These are phyloP conservation scores for Lignosus rhinocerotis DNA, from an alignment of 1,284 basidiomycete genomes.

Conservation along the genomic window DNA sequence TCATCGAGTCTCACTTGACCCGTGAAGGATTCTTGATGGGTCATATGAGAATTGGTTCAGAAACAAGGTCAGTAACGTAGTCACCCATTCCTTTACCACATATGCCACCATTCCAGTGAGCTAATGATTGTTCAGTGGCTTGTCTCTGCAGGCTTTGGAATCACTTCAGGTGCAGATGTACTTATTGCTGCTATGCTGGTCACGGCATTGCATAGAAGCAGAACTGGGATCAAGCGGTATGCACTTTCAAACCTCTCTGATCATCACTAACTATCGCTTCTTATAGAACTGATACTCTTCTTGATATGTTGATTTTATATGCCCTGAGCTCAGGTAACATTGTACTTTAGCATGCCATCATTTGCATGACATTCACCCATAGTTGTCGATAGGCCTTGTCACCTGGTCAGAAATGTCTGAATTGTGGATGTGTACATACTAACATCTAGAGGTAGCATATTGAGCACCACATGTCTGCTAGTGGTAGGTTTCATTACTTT, in stretches of 20 bases:
- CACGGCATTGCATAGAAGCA: not conserved
- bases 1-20: not conserved
- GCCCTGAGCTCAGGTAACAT: not conserved
- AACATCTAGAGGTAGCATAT: not conserved
- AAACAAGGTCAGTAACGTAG: not conserved
- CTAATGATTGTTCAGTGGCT: not conserved
- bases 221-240: not conserved
- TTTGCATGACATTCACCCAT: not conserved
- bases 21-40: not conserved
- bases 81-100: too few relatives aligned
- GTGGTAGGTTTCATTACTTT: not conserved
- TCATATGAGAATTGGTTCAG: not conserved
- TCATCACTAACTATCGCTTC: not conserved
- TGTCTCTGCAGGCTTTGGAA: not conserved
- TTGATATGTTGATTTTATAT: not conserved
- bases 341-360: not conserved
- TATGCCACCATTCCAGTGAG: not conserved
- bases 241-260: not conserved
- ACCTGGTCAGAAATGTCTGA: not conserved
- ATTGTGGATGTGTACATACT: not conserved
- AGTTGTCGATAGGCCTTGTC: not conserved
- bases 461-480: not conserved
- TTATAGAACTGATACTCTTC: not conserved
- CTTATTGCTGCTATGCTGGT: not conserved
- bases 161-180: not conserved